Conservation (phyloP, 108 stramenopile genomes). For the Asterionellopsis glacialis region DNA sequence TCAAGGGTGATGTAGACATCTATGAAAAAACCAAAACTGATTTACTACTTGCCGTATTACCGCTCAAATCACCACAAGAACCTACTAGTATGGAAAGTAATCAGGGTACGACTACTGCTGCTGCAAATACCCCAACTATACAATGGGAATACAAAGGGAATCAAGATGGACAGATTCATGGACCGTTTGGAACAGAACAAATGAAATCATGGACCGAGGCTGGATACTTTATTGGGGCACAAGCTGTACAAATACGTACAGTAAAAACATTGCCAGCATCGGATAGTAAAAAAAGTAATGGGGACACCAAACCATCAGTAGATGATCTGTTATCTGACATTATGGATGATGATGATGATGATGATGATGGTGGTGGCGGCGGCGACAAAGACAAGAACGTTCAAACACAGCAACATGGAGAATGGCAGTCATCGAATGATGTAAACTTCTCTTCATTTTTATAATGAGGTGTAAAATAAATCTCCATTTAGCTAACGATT, state of each 20-base stretch:
- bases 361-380: conserved; percentile 11
- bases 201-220: conserved; percentile 73
- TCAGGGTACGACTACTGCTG: conserved; percentile 2
- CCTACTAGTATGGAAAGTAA: neutral
- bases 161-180: conserved; percentile 68
- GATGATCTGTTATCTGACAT: conserved; percentile 81
- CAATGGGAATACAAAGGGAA: conserved; percentile 82
- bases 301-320: conserved; percentile 1
- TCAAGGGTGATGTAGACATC: conserved; percentile 66
- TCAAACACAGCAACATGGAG: conserved; percentile 5
- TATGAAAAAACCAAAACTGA: conserved; percentile 53
- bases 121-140: conserved; percentile 6
- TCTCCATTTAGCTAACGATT: neutral
- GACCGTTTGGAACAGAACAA: conserved; percentile 73
- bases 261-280: conserved; percentile 13
- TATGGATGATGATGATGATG: conserved; percentile 59
- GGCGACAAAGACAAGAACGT: neutral
- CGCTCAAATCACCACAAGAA: neutral
- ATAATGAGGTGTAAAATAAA: too few species aligned
- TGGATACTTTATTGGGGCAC: conserved; percentile 78
- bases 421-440: conserved; percentile 25
- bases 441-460: conserved; percentile 17
- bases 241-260: conserved; percentile 68
- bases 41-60: conserved; percentile 14
- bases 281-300: neutral